Conservation (phyloP, 768 basidiomycete species). For the Amanita subjunquillea region DNA sequence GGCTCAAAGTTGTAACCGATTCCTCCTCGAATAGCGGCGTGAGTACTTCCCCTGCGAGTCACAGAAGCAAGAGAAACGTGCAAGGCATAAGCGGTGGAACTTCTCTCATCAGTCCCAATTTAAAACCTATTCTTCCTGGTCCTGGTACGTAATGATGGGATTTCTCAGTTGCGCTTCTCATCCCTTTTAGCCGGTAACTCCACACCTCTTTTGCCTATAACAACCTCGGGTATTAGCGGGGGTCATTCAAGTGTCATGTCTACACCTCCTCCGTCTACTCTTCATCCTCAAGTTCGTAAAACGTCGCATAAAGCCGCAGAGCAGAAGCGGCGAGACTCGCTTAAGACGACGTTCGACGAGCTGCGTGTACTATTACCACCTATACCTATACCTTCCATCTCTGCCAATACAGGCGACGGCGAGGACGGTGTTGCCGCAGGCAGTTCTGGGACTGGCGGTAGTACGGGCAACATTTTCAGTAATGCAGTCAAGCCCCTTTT, state of each 20-base stretch:
- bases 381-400: constrained; percentile 64
- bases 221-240: not conserved
- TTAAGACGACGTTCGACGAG: constrained; percentile 90
- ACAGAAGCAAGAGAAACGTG: not conserved
- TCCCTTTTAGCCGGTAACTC: constrained; percentile 13
- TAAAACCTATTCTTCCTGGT: constrained; percentile 66
- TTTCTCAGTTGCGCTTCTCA: not conserved
- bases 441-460: not conserved
- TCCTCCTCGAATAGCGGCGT: constrained; percentile 2
- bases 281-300: constrained; percentile 42
- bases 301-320: constrained; percentile 94
- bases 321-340: constrained; percentile 92
- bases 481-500: constrained; percentile 57
- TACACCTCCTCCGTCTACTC: not conserved
- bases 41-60: not conserved
- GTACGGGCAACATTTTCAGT: constrained; percentile 9
- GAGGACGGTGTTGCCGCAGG: constrained; percentile 11
- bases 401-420: not conserved
- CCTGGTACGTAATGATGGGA: constrained; percentile 19
- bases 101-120: constrained; percentile 34
- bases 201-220: constrained; percentile 6
- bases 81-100: not conserved
- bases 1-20: constrained; percentile 5
- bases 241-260: not conserved
- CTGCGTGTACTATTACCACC: constrained; percentile 78